Conservation (phyloP, 108 stramenopile species). For the Stephanodiscus minutulus region DNA sequence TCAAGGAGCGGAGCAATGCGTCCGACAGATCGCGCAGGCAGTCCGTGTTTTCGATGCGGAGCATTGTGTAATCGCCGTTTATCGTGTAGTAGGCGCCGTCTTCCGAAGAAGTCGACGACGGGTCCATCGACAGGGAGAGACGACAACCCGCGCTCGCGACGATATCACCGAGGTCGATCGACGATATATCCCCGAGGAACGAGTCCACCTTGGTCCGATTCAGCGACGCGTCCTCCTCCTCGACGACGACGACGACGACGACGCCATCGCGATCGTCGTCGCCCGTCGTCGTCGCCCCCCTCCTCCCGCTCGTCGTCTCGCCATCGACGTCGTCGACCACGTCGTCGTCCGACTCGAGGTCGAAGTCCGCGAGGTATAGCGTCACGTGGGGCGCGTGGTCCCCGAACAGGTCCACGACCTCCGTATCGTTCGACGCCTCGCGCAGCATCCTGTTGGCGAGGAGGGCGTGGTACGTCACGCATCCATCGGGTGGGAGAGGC, state of each 20-base stretch:
- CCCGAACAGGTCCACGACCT: constrained; percentile 40
- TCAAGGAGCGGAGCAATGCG: constrained; percentile 13
- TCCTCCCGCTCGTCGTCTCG: neutral
- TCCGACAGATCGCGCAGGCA: constrained; percentile 50
- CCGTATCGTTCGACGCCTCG: constrained; percentile 7
- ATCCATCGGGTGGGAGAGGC: constrained; percentile 26
- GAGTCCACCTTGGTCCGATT: constrained; percentile 34
- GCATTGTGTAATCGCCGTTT: constrained; percentile 49
- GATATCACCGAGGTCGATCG: constrained; percentile 16
- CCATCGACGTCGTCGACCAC: neutral
- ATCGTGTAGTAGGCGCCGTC: neutral
- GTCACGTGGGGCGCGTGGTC: constrained; percentile 48
- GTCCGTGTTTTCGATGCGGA: constrained; percentile 15
- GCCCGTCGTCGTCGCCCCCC: neutral
- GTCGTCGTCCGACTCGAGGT: constrained; percentile 21
- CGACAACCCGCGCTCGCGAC: too few relatives aligned
- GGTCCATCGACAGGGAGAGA: too few relatives aligned
- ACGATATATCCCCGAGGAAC: constrained; percentile 27
- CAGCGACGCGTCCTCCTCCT: neutral
- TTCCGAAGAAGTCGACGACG: neutral
- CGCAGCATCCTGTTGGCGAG: constrained; percentile 34
- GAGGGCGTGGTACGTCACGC: constrained; percentile 32
- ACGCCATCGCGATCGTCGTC: neutral
- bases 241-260: neutral
- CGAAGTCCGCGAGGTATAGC: constrained; percentile 52